Percentiles rank a stretch among this genome's conserved stretches.
phyloP scores from a whole-genome alignment of 2,329 filamentous ascomycete species.

The Phaeophleospora eucalypticola region DNA sequence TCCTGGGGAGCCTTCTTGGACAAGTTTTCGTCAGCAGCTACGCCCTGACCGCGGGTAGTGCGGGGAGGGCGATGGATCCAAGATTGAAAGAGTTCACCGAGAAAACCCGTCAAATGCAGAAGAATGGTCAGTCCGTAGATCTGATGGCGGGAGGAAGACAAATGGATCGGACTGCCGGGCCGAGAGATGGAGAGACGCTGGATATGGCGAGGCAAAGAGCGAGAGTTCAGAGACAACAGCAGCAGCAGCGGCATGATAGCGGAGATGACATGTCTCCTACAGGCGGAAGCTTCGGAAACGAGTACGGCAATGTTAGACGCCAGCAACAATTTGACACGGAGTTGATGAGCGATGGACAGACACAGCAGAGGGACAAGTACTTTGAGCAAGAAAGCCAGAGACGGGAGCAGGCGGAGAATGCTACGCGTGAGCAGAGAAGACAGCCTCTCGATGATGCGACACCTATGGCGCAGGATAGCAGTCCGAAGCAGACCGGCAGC shows the following conservation, averaged over 20 bases:
- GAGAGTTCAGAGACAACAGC: conserved; percentile 23
- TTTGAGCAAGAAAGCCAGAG: conserved; percentile 5
- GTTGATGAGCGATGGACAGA: conserved; percentile 30
- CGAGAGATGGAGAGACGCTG: conserved; percentile 24
- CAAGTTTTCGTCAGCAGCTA: conserved; percentile 29
- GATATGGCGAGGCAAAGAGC: conserved; percentile 30
- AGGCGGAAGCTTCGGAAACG: conserved; percentile 29
- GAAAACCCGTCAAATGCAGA: conserved; percentile 32
- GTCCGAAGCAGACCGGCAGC: conserved; percentile 29
- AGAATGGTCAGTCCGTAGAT: conserved; percentile 18
- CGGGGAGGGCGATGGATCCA: conserved; percentile 37
- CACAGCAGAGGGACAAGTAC: conserved; percentile 14
- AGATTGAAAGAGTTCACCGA: conserved; percentile 38
- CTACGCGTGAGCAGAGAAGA: background rate
- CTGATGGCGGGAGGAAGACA: conserved; percentile 13
- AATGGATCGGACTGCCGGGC: conserved; percentile 19
- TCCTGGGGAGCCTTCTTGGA: conserved; percentile 34
- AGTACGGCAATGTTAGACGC: conserved; percentile 29
- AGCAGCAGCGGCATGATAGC: conserved; percentile 6
- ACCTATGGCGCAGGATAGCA: background rate
- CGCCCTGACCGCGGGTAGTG: conserved; percentile 33
- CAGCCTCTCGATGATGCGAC: background rate
- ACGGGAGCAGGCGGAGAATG: conserved; percentile 1
- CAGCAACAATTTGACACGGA: background rate
- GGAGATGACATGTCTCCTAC: conserved; percentile 41